phyloP scores from a whole-genome alignment of 106 monocot genomes.

The Xerophyta viscosa region DNA sequence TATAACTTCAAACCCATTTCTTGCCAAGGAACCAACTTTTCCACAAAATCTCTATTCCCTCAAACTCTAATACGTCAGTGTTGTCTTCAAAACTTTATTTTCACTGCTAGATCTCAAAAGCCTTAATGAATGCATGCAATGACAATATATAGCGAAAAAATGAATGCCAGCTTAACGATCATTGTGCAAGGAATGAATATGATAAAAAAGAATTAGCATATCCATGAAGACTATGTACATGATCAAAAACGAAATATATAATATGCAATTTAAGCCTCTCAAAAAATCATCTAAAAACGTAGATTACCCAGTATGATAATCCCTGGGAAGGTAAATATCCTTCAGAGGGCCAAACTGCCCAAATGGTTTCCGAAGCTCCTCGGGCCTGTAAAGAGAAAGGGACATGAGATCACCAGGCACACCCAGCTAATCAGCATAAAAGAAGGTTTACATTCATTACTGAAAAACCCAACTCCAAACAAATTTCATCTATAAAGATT shows the following conservation, averaged over 20 bases:
- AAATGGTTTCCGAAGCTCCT: constrained; percentile 91
- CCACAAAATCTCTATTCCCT: constrained; percentile 63
- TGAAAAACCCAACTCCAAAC: too few relatives aligned
- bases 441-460: too few relatives aligned
- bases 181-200: background rate
- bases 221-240: too few relatives aligned
- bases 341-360: constrained; percentile 92
- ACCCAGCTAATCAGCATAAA: constrained; percentile 79
- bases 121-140: constrained; percentile 33
- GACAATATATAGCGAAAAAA: background rate
- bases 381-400: constrained; percentile 51
- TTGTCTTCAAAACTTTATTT: constrained; percentile 74
- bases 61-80: constrained; percentile 70
- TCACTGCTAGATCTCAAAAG: constrained; percentile 70
- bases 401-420: constrained; percentile 52
- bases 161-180: background rate
- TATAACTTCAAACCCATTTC: constrained; percentile 59
- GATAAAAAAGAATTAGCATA: too few relatives aligned
- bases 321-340: constrained; percentile 91
- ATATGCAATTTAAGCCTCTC: too few relatives aligned
- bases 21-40: constrained; percentile 73
- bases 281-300: constrained; percentile 7
- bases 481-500: too few relatives aligned
- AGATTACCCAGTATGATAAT: constrained; percentile 90
- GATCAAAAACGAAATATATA: too few relatives aligned